Evolutionary conservation across 306 rosid genomes (phyloP).

Genomic region (Ceratonia siliqua): DNA sequence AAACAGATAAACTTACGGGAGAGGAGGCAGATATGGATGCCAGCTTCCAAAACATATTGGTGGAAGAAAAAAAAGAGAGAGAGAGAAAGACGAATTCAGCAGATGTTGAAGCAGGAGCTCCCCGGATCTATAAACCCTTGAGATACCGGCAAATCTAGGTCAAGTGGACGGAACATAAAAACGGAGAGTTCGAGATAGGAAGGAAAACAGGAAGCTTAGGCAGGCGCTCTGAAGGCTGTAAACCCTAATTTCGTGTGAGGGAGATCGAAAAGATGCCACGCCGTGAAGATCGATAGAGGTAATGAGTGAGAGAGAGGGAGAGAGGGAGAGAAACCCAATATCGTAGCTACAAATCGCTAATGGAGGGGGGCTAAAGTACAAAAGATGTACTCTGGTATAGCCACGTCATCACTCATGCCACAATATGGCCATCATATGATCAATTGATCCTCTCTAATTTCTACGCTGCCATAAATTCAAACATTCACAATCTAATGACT

Average conservation of each 20-base stretch:
- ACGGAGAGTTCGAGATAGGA: slow-evolving; percentile 32
- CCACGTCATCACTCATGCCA: slow-evolving; percentile 18
- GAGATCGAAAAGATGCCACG: slow-evolving; percentile 50
- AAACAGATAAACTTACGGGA: slow-evolving; percentile 66
- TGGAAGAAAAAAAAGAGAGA: not conserved
- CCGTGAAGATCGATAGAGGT: slow-evolving; percentile 58
- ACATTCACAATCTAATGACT: no score
- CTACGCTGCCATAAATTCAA: no score
- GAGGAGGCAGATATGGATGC: slow-evolving; percentile 84
- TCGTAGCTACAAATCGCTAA: slow-evolving; percentile 25
- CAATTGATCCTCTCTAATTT: not conserved
- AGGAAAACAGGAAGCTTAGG: slow-evolving; percentile 6
- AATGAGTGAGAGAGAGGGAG: slow-evolving; percentile 13
- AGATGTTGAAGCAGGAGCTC: slow-evolving; percentile 35
- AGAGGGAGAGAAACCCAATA: slow-evolving; percentile 18
- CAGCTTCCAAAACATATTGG: slow-evolving; percentile 97
- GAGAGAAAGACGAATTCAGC: slow-evolving; percentile 17
- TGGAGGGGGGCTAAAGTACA: slow-evolving; percentile 28
- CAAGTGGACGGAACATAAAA: not conserved
- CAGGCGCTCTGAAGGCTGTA: slow-evolving; percentile 29
- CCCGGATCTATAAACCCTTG: slow-evolving; percentile 65
- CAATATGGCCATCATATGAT: not conserved
- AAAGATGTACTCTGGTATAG: slow-evolving; percentile 35
- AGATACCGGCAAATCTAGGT: slow-evolving; percentile 44
- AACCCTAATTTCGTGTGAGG: slow-evolving; percentile 68